Conservation (phyloP, 768 basidiomycete species). For the Erythrobasidium yunnanense region DNA sequence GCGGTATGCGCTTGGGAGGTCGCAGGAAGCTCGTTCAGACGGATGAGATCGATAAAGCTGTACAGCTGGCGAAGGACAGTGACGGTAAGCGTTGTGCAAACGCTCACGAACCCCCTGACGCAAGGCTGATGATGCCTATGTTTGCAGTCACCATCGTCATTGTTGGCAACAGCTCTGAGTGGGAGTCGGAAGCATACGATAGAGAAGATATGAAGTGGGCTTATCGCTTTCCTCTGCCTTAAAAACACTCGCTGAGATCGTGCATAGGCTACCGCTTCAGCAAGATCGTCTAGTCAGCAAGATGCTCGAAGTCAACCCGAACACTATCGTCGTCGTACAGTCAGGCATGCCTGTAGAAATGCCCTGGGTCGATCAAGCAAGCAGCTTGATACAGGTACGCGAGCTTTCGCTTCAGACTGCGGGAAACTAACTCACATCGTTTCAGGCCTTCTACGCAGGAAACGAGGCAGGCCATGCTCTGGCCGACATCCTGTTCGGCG, state of each 20-base stretch:
- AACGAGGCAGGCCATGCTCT: constrained; percentile 53
- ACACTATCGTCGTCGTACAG: constrained; percentile 35
- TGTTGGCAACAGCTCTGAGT: constrained; percentile 25
- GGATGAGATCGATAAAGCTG: constrained; percentile 10
- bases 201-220: constrained; percentile 28
- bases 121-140: neutral
- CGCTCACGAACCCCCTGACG: neutral
- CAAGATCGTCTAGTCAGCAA: constrained; percentile 37
- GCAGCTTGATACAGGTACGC: constrained; percentile 31
- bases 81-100: neutral
- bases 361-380: constrained; percentile 49
- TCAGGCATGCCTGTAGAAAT: constrained; percentile 47
- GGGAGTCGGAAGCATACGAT: constrained; percentile 36
- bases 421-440: constrained; percentile 9
- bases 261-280: constrained; percentile 34
- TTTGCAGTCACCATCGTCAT: constrained; percentile 30
- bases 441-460: constrained; percentile 35
- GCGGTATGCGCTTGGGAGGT: constrained; percentile 38
- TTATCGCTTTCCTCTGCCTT: neutral
- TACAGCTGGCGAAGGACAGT: constrained; percentile 4
- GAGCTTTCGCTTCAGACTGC: neutral
- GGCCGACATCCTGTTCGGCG: constrained; percentile 54
- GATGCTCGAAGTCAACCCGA: constrained; percentile 36
- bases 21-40: neutral
- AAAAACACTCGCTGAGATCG: neutral